These are phyloP conservation scores for Trametes elegans DNA, from an alignment of 768 basidiomycete species.

Conservation along the genomic window DNA sequence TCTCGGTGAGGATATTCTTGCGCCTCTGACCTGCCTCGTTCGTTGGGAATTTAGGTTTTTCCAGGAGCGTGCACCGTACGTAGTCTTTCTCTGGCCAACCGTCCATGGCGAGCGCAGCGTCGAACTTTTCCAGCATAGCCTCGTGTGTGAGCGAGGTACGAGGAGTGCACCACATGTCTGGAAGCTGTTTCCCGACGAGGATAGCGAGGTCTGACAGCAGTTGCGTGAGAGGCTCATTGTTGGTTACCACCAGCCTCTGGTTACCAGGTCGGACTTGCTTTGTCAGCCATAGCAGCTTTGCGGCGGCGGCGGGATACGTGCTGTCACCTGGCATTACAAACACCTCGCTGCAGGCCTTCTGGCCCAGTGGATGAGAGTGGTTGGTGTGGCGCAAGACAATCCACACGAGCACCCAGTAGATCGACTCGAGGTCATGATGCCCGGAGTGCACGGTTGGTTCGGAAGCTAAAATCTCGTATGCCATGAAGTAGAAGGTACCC, in stretches of 20 bases:
- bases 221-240: not conserved
- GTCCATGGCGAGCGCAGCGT: not conserved
- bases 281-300: too few relatives aligned
- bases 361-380: not conserved
- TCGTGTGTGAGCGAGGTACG: not conserved
- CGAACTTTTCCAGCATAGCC: not conserved
- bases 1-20: too few relatives aligned
- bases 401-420: constrained; percentile 11
- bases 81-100: not conserved
- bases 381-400: constrained; percentile 6
- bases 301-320: too few relatives aligned
- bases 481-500: not conserved
- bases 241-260: too few relatives aligned
- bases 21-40: too few relatives aligned
- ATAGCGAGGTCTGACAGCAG: not conserved
- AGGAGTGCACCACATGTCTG: not conserved
- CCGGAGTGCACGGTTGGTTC: not conserved
- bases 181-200: not conserved
- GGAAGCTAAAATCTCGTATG: not conserved
- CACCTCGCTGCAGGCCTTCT: not conserved
- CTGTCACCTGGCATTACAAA: too few relatives aligned
- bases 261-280: too few relatives aligned
- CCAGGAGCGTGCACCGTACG: not conserved
- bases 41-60: too few relatives aligned
- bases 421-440: constrained; percentile 2